A percentile compares a stretch with the other conserved stretches of the same genome.
phyloP scores from a whole-genome alignment of 2,329 filamentous ascomycete species.

The Diaporthe caulivora region DNA sequence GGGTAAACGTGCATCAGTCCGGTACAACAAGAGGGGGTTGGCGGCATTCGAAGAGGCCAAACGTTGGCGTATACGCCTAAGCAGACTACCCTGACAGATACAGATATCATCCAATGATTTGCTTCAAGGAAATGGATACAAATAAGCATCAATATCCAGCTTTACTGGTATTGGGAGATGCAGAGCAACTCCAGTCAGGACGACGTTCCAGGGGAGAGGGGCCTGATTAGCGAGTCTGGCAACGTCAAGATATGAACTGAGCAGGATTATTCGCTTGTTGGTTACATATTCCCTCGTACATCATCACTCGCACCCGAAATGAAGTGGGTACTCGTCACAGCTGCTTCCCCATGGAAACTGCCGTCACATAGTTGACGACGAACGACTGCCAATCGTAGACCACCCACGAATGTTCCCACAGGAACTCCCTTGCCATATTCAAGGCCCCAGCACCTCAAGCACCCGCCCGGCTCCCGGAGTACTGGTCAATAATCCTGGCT shows the following conservation, averaged over 20 bases:
- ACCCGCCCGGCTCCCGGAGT: neutral
- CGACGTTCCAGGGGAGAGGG: neutral
- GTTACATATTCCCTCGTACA: neutral
- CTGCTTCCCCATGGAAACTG: no score
- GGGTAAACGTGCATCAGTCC: no score
- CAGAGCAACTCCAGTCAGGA: neutral
- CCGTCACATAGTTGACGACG: neutral
- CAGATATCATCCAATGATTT: neutral
- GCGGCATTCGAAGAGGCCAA: no score
- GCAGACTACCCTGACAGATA: neutral
- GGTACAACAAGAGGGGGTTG: neutral
- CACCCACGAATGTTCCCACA: neutral
- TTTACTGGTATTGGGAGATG: neutral
- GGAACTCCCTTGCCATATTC: neutral
- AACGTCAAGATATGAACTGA: neutral
- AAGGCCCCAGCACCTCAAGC: neutral
- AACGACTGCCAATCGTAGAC: neutral
- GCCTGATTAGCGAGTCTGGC: neutral
- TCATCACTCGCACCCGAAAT: neutral
- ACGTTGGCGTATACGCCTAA: neutral
- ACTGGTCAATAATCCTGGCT: conserved; percentile 20
- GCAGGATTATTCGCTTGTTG: neutral
- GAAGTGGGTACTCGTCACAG: neutral
- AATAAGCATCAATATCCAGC: neutral
- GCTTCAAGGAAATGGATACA: neutral